Percentiles rank a stretch among this genome's conserved stretches.
Evolutionary conservation across 2,329 filamentous ascomycete genomes (phyloP).

Genomic region (Calonectria ilicicola): DNA sequence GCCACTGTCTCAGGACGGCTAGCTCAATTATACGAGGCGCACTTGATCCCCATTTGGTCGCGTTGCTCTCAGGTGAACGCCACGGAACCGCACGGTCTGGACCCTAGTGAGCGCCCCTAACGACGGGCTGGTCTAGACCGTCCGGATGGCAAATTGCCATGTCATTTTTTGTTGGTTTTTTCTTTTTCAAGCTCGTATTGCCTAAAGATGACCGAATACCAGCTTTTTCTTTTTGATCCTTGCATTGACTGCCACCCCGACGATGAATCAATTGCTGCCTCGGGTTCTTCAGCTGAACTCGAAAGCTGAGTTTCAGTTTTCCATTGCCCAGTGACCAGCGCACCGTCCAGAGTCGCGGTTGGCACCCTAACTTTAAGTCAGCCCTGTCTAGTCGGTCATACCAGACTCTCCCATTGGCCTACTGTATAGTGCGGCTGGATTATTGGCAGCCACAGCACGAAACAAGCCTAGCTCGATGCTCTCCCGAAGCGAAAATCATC

Average conservation of each 20-base stretch:
- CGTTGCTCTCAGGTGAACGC: not conserved
- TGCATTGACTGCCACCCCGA: not conserved
- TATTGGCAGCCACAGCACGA: not conserved
- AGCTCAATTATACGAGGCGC: not conserved
- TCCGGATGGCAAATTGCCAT: not conserved
- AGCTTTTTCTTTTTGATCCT: not conserved
- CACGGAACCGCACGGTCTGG: not conserved
- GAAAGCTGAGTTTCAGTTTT: not conserved
- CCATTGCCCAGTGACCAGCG: too few species aligned
- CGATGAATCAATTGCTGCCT: not conserved
- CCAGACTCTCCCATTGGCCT: not conserved
- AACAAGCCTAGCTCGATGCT: not conserved
- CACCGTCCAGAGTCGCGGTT: not conserved
- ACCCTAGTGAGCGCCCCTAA: not conserved
- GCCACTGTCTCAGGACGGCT: not conserved
- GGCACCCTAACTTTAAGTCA: constrained; percentile 1
- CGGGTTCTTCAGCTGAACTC: not conserved
- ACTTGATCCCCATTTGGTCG: not conserved
- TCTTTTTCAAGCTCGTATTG: not conserved
- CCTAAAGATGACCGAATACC: too few species aligned
- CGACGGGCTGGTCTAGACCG: constrained; percentile 1
- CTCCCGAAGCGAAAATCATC: not conserved
- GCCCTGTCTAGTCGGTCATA: not conserved
- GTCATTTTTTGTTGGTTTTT: not conserved
- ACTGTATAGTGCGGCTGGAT: not conserved